A percentile compares a stretch with the other conserved stretches of the same genome.
These are phyloP conservation scores for Periconia digitata DNA, from an alignment of 2,329 filamentous ascomycete species.

Conservation along the genomic window DNA sequence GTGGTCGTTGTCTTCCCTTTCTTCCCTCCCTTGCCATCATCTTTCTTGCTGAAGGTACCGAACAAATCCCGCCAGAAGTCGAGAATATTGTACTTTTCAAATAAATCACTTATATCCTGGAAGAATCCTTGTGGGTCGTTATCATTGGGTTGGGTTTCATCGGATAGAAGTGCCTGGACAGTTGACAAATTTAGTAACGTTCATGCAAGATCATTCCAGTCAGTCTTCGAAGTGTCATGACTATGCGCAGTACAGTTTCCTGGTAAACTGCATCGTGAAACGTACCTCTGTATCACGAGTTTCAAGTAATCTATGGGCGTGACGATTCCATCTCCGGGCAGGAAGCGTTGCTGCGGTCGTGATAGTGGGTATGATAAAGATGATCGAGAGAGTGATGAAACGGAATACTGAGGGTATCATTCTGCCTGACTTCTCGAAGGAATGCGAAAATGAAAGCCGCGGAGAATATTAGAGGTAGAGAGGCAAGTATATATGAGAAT, in stretches of 20 bases:
- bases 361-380: conserved; percentile 2
- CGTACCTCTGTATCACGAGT: no score
- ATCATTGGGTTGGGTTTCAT: neutral
- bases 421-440: neutral
- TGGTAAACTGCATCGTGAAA: no score
- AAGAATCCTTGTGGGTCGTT: conserved; percentile 4
- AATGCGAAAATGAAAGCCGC: no score
- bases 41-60: neutral
- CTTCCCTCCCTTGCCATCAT: neutral
- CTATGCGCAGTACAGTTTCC: no score
- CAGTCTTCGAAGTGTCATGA: no score
- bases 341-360: conserved; percentile 1
- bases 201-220: no score
- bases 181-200: no score
- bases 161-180: conserved; percentile 1
- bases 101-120: conserved; percentile 7
- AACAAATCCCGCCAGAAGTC: conserved; percentile 10
- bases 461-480: no score
- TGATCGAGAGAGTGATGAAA: neutral
- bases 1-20: conserved; percentile 1
- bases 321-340: no score
- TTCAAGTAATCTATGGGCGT: no score
- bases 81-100: conserved; percentile 5
- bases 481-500: neutral
- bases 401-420: neutral